Percentiles rank a stretch among this genome's conserved stretches.
These are phyloP conservation scores for Dentipellis sp. DNA, from an alignment of 768 basidiomycete genomes.

Conservation along the genomic window DNA sequence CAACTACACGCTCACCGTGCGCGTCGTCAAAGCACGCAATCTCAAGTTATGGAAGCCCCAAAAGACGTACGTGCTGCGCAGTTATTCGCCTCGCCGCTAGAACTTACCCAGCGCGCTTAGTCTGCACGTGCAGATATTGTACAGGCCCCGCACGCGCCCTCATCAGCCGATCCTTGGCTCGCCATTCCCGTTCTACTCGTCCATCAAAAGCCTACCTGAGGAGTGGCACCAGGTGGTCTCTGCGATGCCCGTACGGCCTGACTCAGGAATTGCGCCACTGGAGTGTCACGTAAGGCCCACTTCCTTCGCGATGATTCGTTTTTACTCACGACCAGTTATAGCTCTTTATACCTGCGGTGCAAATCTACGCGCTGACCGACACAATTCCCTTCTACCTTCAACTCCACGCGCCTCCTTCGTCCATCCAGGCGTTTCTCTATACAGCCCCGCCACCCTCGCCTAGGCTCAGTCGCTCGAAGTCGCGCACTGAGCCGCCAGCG, in stretches of 20 bases:
- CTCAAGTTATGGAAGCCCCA: slow-evolving; percentile 35
- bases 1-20: slow-evolving; percentile 38
- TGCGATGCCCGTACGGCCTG: slow-evolving; percentile 29
- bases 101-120: slow-evolving; percentile 17
- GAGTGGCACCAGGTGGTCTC: slow-evolving; percentile 52
- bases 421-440: slow-evolving; percentile 37
- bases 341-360: slow-evolving; percentile 52
- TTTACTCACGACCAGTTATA: slow-evolving; percentile 16
- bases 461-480: slow-evolving; percentile 10
- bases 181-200: slow-evolving; percentile 41
- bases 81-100: background rate
- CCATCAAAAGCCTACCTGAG: slow-evolving; percentile 53
- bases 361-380: slow-evolving; percentile 44
- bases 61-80: slow-evolving; percentile 30
- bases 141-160: slow-evolving; percentile 47
- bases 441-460: slow-evolving; percentile 9
- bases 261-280: slow-evolving; percentile 28
- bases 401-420: slow-evolving; percentile 35
- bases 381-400: slow-evolving; percentile 61
- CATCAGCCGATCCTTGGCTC: slow-evolving; percentile 39
- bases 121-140: slow-evolving; percentile 38
- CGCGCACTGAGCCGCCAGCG: slow-evolving; percentile 5
- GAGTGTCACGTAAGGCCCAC: slow-evolving; percentile 39
- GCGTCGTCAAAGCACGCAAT: slow-evolving; percentile 25
- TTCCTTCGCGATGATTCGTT: background rate